phyloP scores from a whole-genome alignment of 441 rosid genomes.

The Francoa sonchifolia region DNA sequence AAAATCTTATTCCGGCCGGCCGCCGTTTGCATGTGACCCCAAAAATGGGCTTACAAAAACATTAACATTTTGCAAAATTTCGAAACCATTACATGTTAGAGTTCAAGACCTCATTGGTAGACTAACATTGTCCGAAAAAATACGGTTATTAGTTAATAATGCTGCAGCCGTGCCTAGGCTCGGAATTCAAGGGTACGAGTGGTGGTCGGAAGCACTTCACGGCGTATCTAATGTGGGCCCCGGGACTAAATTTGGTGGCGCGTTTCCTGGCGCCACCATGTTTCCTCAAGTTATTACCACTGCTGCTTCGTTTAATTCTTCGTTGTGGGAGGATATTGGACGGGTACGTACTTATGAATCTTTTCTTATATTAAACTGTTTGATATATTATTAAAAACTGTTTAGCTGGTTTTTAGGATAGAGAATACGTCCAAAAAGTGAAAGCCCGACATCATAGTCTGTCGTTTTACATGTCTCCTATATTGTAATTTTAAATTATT shows the following conservation, averaged over 20 bases:
- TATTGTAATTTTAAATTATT: too few relatives aligned
- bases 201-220: constrained; percentile 99
- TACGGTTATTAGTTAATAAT: constrained; percentile 48
- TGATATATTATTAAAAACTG: too few relatives aligned
- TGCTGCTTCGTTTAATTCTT: constrained; percentile 76
- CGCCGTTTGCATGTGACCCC: constrained; percentile 81
- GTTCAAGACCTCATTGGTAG: constrained; percentile 58
- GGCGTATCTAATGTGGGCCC: constrained; percentile 93
- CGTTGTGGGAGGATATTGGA: constrained; percentile 83
- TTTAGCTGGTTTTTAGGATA: too few relatives aligned
- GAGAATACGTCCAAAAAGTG: too few relatives aligned
- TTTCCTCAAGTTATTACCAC: constrained; percentile 94
- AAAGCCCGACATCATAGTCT: too few relatives aligned
- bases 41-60: constrained; percentile 38
- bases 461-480: too few relatives aligned
- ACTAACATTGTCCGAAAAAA: constrained; percentile 66
- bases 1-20: constrained; percentile 35
- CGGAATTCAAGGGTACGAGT: constrained; percentile 74
- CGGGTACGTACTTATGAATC: constrained; percentile 27
- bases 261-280: constrained; percentile 78
- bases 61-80: constrained; percentile 43
- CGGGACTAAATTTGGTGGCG: constrained; percentile 67
- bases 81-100: constrained; percentile 41
- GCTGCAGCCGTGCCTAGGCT: constrained; percentile 69
- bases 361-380: not conserved